Evolutionary conservation across 495 filamentous ascomycete genomes (phyloP), one percentile per base, ranked within the genome.

Genomic region (Talaromyces borbonicus): DNA sequence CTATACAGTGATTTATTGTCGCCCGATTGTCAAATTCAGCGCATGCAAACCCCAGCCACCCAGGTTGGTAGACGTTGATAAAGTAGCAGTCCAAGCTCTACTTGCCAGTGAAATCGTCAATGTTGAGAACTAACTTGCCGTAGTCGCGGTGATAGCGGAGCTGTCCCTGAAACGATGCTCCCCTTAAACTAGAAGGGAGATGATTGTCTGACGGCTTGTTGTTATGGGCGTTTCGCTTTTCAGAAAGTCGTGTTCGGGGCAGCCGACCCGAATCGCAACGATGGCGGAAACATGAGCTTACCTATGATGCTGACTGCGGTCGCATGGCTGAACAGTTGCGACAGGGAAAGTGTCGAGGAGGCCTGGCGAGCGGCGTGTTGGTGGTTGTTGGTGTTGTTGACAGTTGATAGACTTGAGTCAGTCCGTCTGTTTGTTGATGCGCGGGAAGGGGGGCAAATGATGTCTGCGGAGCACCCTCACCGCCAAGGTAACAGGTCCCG

Each of bases 191-290:
- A 15, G 12, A n/a, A n/a, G 33, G 38, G 36, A 52, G 49, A 38
- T 27, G 48, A 26, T 37, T 35, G n/a, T n/a, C n/a, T 38, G 19
- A 20, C 18, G 7, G 32, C 19, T 38, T 16, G 31, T 1, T 32
- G 30, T 12, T 60, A 55, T 56, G 58, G 57, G 54, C 55, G 51
- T 57, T 59, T 43, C 53, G 51, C 47, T 59, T 49, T 53, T 57
- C 56, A 57, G 9, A 9, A 12, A 26, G 40, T 46, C 49, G 49
- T 45, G 46, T 46, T 51, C 43, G 27, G 43, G 45, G 60, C 61
- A 63, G 38, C 26, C 38, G 26, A 41, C 38, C 38, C 38, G 38
- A n/a, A n/a, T 26, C 38, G 23, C 15, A 16, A 23, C 23, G 36
- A 39, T 23, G 20, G 20, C 22, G 38, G 15, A 18, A 25, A 15